A percentile compares a stretch with the other conserved stretches of the same genome.
Evolutionary conservation across 2,329 filamentous ascomycete genomes (phyloP).

Genomic region (Dendryphion nanum): DNA sequence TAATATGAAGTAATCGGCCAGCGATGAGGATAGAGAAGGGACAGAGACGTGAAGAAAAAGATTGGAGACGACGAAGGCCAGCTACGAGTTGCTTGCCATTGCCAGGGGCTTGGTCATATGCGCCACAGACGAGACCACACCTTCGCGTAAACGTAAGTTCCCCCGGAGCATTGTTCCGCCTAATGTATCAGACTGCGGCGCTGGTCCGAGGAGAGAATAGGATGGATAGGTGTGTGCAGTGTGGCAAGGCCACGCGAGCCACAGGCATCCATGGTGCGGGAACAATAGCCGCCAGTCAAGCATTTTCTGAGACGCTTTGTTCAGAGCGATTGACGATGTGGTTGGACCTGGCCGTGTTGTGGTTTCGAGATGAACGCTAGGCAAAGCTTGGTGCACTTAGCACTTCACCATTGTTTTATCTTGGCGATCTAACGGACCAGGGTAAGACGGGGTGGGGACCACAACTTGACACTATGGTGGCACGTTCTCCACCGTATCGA

Average conservation of each 20-base stretch:
- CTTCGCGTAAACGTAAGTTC: too few species aligned
- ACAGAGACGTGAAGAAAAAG: too few species aligned
- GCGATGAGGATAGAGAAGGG: too few species aligned
- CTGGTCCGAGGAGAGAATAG: too few species aligned
- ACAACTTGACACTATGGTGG: conserved; percentile 29
- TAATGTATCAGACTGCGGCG: too few species aligned
- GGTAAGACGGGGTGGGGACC: conserved; percentile 8
- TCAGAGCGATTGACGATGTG: conserved; percentile 16
- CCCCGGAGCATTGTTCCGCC: too few species aligned
- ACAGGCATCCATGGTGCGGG: conserved; percentile 2
- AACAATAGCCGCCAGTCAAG: conserved; percentile 20
- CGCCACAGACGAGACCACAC: too few species aligned
- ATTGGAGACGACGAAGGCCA: too few species aligned
- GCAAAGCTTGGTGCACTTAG: conserved; percentile 22
- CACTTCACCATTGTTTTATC: conserved; percentile 36
- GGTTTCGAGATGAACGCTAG: conserved; percentile 26
- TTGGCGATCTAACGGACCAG: conserved; percentile 27
- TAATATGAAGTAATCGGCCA: too few species aligned
- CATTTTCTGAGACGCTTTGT: conserved; percentile 16
- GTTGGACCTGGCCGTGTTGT: conserved; percentile 11
- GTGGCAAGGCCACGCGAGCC: conserved; percentile 27
- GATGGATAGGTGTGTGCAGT: too few species aligned
- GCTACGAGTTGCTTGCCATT: too few species aligned
- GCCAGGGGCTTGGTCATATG: too few species aligned
- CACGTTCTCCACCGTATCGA: conserved; percentile 9